These are phyloP conservation scores for Spergularia bocconei DNA, from an alignment of 148 eudicot genomes.

Conservation along the genomic window DNA sequence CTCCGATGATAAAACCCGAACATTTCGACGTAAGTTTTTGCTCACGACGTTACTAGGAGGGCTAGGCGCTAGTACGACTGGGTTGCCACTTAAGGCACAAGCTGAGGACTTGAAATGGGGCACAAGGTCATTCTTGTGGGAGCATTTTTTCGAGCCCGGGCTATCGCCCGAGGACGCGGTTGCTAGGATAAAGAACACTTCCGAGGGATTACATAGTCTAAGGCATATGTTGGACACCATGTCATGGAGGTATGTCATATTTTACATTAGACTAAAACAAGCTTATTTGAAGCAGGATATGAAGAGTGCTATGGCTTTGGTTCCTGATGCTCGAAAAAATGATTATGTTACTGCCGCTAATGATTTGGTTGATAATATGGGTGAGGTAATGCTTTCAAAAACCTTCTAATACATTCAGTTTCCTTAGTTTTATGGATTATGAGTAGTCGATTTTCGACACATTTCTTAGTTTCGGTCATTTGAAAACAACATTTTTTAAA, in stretches of 20 bases:
- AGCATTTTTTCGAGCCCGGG: constrained; percentile 69
- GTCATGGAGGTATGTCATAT: constrained; percentile 87
- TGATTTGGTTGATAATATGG: constrained; percentile 77
- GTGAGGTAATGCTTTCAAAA: constrained; percentile 44
- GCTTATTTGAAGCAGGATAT: constrained; percentile 74
- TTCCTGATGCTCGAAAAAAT: constrained; percentile 36
- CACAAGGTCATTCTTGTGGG: constrained; percentile 62
- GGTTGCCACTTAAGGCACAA: constrained; percentile 34
- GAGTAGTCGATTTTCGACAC: no score
- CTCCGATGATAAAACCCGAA: constrained; percentile 23
- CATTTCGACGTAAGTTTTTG: constrained; percentile 46
- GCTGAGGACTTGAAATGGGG: constrained; percentile 77
- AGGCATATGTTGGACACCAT: constrained; percentile 78
- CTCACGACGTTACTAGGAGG: constrained; percentile 43
- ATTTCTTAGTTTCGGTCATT: no score
- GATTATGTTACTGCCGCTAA: constrained; percentile 65
- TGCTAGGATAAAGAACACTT: constrained; percentile 63
- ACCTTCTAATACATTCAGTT: no score
- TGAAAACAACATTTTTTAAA: no score
- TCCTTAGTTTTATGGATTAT: background rate
- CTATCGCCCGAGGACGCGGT: constrained; percentile 80
- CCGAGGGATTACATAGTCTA: constrained; percentile 70
- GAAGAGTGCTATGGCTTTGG: constrained; percentile 53
- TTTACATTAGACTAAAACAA: constrained; percentile 63
- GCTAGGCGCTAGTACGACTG: constrained; percentile 31